These are phyloP conservation scores for Lepidium africanum DNA, from an alignment of 345 rosid genomes.

Conservation along the genomic window DNA sequence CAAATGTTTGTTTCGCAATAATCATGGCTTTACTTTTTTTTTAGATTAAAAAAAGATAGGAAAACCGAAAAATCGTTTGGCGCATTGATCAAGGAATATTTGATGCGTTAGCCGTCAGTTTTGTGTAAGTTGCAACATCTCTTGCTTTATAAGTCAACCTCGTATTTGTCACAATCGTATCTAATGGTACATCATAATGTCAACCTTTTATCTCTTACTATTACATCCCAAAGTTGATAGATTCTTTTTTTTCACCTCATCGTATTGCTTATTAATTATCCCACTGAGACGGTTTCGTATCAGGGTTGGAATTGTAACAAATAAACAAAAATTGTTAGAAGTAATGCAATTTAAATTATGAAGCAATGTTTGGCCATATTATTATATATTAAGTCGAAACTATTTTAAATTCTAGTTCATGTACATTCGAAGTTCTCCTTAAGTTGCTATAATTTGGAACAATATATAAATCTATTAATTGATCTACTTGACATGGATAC, in stretches of 20 bases:
- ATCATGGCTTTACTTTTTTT: background rate
- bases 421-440: background rate
- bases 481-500: background rate
- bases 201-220: constrained; percentile 14
- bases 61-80: background rate
- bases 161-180: constrained; percentile 12
- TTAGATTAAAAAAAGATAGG: background rate
- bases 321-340: too few relatives aligned
- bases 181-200: background rate
- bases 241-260: background rate
- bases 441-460: background rate
- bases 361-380: background rate
- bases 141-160: constrained; percentile 16
- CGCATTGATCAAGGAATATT: constrained; percentile 19
- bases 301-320: background rate
- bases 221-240: background rate
- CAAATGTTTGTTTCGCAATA: background rate
- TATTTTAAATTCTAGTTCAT: background rate
- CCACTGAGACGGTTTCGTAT: background rate
- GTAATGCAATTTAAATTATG: too few relatives aligned
- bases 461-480: background rate
- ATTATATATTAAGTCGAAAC: background rate
- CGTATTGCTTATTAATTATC: background rate
- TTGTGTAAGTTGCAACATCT: constrained; percentile 13
- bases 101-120: constrained; percentile 17